Evolutionary conservation across 2,329 filamentous ascomycete species (phyloP), one percentile per base, ranked within the genome.

Genomic region (Sporothrix globosa): DNA sequence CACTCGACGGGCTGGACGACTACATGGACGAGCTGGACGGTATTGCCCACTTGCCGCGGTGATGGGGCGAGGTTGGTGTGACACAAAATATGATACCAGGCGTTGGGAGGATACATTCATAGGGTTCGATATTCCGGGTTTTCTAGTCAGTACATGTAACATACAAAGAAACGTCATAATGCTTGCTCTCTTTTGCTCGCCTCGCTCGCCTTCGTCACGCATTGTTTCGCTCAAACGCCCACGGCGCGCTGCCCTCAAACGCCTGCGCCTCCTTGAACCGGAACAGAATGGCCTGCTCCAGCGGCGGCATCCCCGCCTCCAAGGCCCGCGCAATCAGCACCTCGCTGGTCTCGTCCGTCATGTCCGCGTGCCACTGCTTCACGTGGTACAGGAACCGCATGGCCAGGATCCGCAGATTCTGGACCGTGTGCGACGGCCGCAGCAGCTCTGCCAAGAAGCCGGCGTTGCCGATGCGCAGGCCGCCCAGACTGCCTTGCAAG

Each of bases 1-100:
- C 86, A 71, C 75, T 87, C 72, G 85, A 87, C 72, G 85, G 85
- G 41, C 41, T 44, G 41, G 41, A 44, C 27, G 27, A 30, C 27
- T 30, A 30, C 27, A 30, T 30, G 86, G 74, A 79, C 73, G 85
- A 86, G 72, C 75, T 87, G 72, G 85, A 87, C 72, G 85, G 85
- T 11, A 86, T 87, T 72, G 82, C 83, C 7, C 86, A 84, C 77
- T 74, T 78, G 48, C 77, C 75, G 21, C 77, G 78, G 74, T 75
- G 65, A n/a, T n/a, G n/a, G n/a, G n/a, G n/a, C n/a, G n/a, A n/a
- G n/a, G n/a, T n/a, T n/a, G n/a, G n/a, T n/a, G n/a, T n/a, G 4
- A 4, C 6, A 6, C n/a, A 54, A 58, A 44, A 39, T 63, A 44
- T 48, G 27, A 67, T 39, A 53, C 48, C 63, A 53, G 63, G 63